Base-by-base conservation (phyloP, 768 basidiomycete genomes). In the Panaeolus papilionaceus region DNA sequence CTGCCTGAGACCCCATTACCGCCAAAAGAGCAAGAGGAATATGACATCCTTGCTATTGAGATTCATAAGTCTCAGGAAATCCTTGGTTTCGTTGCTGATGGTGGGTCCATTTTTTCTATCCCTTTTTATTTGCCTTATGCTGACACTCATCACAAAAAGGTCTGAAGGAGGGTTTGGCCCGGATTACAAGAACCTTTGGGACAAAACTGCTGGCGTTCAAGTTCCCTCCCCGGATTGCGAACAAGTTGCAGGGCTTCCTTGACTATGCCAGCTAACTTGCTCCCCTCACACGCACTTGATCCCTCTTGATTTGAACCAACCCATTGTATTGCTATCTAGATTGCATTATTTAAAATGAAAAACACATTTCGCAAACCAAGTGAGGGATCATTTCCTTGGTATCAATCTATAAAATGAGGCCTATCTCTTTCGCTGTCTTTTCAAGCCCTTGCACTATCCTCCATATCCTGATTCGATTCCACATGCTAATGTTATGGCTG, bases 201-300 rank as follows among this genome's bases (percentile, higher is more conserved):
- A 86, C 89, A 70, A 91, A 89, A 74, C 79, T 95, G 51, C 75
- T 83, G 2, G 93, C 92, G 12, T 94, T 93, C 83, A 92, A 86
- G 76, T 92, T 94, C 72, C 88, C 93, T 3, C 87, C 90, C n/a
- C 79, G 82, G 67, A 87, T 80, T 12, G 92, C 90, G 10, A 81
- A 77, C 69, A 90, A 89, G 78, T 73, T 95, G 66, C 92, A 93
- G 77, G 83, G 79, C 0, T 93, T 91, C 75, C 80, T 92, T 63
- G 91, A 93, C 73, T 90, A 89, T 75, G 83, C 72, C 14, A 37
- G 28, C 54, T 58, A 58, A 58, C 12, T 33, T 28, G 1, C 28
- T 58, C 14, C 12, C 26, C 33, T 58, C 54, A 58, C 26, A 16
- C 33, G 28, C 14, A 58, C 28, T n/a, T 8, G 12, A 28, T 28